Base-by-base conservation (phyloP, 495 filamentous ascomycete species). In the Hypoxylon trugodes region DNA sequence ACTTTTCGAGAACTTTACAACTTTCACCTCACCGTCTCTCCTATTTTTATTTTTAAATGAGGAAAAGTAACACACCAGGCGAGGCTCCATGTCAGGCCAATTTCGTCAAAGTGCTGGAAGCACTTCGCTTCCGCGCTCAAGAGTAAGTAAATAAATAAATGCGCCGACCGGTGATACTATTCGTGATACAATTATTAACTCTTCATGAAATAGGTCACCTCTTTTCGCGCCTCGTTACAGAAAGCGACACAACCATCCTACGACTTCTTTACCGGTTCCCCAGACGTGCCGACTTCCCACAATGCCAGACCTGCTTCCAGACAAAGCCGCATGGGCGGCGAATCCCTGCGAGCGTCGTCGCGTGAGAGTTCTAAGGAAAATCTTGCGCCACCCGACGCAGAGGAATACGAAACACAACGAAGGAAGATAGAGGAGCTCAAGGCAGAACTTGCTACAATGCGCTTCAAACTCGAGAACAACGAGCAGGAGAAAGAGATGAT, bases 401-500 rank as follows among this genome's bases (percentile, higher is more conserved):
- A 83, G 1, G 73, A 77, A n/a, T 83, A 83, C 69, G 78, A 82
- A 59, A 79, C 76, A 6, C 76, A 84, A 36, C 67, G 81, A 26
- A 71, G 61, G 9, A 75, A 74, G 25, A 76, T 84, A 59, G 81
- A 84, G 50, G 81, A 84, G 64, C 73, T 84, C 25, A 84, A 83
- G 62, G 82, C 82, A 26, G 83, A 85, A 41, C 61, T 84, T 4
- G 82, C 80, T 37, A 84, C 79, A 0, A 70, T 85, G 47, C 77
- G 75, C n/a, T 84, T 83, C 61, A 79, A 77, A 6, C 73, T 83
- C 19, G 79, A 74, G 82, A 94, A 69, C 79, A 79, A 91, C 59
- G 93, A 92, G 61, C 91, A 96, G 51, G 95, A 97, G 71, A 87
- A 91, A 61, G 93, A 96, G 35, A 77, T 97, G 42, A 76, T 86